phyloP scores from a whole-genome alignment of 2,329 filamentous ascomycete genomes.

The Epichloe festucae region DNA sequence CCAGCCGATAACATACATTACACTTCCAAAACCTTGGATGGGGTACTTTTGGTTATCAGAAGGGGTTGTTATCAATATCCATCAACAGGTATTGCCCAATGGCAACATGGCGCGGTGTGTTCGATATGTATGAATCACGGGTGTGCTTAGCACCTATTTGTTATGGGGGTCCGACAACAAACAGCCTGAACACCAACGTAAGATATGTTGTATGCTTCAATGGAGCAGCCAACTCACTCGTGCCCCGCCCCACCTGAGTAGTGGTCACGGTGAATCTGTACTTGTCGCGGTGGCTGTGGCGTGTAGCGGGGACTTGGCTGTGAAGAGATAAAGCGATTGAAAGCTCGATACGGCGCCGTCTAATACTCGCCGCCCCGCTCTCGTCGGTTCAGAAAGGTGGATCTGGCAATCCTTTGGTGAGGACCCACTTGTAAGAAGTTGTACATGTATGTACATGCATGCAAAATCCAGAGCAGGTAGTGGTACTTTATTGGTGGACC shows the following conservation, averaged over 20 bases:
- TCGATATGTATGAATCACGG: too few relatives aligned
- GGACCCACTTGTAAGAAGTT: background rate
- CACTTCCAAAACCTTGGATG: too few relatives aligned
- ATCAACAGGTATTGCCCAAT: background rate
- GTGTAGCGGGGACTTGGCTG: background rate
- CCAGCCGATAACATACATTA: too few relatives aligned
- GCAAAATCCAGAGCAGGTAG: background rate
- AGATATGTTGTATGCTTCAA: background rate
- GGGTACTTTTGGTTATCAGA: too few relatives aligned
- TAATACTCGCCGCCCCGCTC: slow-evolving; percentile 5
- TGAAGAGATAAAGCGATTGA: background rate
- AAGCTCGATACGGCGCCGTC: slow-evolving; percentile 2
- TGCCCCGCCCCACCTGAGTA: too few relatives aligned
- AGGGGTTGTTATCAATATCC: background rate
- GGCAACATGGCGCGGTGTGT: background rate
- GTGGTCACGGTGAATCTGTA: background rate
- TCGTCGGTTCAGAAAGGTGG: slow-evolving; percentile 5
- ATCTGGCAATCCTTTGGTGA: slow-evolving; percentile 1
- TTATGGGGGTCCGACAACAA: background rate
- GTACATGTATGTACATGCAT: background rate
- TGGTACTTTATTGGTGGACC: background rate
- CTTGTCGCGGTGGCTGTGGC: background rate
- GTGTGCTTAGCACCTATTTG: background rate
- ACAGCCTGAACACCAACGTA: background rate
- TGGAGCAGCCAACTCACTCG: too few relatives aligned